These are phyloP conservation scores for Waltergamsia citrina DNA, from an alignment of 2,329 filamentous ascomycete genomes.

Conservation along the genomic window DNA sequence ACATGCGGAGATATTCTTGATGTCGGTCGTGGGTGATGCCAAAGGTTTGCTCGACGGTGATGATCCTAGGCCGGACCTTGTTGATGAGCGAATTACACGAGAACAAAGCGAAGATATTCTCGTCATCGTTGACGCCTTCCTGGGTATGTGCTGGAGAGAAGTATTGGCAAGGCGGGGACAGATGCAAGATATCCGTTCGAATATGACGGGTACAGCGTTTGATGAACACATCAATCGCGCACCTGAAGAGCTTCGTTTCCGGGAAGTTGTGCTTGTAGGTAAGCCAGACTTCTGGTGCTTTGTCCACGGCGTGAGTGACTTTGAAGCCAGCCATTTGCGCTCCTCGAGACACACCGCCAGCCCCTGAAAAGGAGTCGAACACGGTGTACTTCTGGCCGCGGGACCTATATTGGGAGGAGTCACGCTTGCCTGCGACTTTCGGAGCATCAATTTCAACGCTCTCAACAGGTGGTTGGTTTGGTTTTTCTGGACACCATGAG, in stretches of 20 bases:
- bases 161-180: conserved; percentile 70
- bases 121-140: conserved; percentile 59
- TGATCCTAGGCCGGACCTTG: conserved; percentile 52
- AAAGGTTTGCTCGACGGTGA: conserved; percentile 73
- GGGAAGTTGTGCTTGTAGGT: conserved; percentile 54
- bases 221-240: conserved; percentile 40
- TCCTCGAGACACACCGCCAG: conserved; percentile 60
- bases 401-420: conserved; percentile 1
- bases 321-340: conserved; percentile 48
- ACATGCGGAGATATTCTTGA: conserved; percentile 41
- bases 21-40: conserved; percentile 51
- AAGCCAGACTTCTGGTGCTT: conserved; percentile 41
- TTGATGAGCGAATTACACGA: conserved; percentile 45
- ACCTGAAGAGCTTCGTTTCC: conserved; percentile 33
- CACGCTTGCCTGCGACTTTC: neutral
- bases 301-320: conserved; percentile 56
- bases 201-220: conserved; percentile 13
- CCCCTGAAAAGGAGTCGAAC: conserved; percentile 65
- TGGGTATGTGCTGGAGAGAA: conserved; percentile 65
- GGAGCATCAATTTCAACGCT: neutral
- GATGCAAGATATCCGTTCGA: conserved; percentile 59
- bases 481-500: conserved; percentile 14
- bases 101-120: conserved; percentile 53
- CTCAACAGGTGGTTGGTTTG: conserved; percentile 1
- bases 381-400: conserved; percentile 48